These are phyloP conservation scores for Colletotrichum gloeosporioides DNA, from an alignment of 2,329 filamentous ascomycete species.

Conservation along the genomic window DNA sequence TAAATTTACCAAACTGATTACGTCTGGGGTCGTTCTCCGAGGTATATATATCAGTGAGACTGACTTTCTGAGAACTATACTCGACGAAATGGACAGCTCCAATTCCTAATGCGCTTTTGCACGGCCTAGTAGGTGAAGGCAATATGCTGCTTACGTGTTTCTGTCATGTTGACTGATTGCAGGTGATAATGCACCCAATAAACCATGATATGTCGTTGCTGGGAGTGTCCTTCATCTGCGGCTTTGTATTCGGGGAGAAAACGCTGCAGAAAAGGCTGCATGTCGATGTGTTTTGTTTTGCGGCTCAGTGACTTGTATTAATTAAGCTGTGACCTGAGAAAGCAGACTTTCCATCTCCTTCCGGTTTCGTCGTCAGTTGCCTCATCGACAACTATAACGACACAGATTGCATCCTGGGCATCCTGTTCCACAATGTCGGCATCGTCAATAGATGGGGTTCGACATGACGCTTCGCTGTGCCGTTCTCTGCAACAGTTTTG, in stretches of 20 bases:
- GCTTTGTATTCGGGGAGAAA: background rate
- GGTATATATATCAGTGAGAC: background rate
- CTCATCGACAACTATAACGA: rapidly evolving
- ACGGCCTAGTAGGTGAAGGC: background rate
- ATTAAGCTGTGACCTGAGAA: background rate
- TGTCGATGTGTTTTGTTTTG: background rate
- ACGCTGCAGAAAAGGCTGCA: rapidly evolving
- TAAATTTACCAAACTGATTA: background rate
- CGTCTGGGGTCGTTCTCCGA: rapidly evolving
- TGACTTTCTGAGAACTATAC: background rate
- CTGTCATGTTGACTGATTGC: rapidly evolving
- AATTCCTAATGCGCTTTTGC: too few species aligned
- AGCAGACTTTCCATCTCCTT: background rate
- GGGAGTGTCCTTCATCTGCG: background rate
- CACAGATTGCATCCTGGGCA: background rate
- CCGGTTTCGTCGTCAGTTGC: too few species aligned
- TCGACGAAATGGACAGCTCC: background rate
- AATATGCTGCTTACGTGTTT: background rate
- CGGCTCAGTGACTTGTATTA: background rate
- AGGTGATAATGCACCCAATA: rapidly evolving
- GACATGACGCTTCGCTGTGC: background rate
- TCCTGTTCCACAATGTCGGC: rapidly evolving
- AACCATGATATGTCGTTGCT: background rate
- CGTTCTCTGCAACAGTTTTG: rapidly evolving
- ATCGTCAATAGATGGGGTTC: background rate